phyloP scores from a whole-genome alignment of 2,329 filamentous ascomycete species.

The Dactylonectria estremocensis region DNA sequence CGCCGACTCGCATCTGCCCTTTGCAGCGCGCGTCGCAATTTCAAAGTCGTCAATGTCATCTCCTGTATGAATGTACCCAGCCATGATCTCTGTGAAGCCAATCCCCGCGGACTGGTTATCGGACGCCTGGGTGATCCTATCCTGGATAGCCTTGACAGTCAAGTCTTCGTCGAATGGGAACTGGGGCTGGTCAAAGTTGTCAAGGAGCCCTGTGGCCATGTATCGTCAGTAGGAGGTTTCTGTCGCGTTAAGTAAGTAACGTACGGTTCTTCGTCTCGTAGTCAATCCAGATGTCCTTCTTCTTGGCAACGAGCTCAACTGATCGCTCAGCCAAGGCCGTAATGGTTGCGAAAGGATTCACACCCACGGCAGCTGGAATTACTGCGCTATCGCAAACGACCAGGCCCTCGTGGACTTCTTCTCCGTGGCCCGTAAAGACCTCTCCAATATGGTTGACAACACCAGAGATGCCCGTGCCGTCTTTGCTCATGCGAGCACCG shows the following conservation, averaged over 20 bases:
- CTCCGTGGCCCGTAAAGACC: slow-evolving; percentile 68
- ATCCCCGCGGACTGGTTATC: slow-evolving; percentile 59
- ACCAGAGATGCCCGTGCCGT: slow-evolving; percentile 70
- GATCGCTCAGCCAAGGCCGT: slow-evolving; percentile 77
- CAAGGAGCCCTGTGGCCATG: slow-evolving; percentile 51
- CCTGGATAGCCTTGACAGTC: not conserved
- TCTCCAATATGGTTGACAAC: slow-evolving; percentile 75
- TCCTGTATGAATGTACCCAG: slow-evolving; percentile 68
- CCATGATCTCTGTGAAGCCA: slow-evolving; percentile 77
- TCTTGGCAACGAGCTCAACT: slow-evolving; percentile 57
- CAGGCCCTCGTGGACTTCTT: slow-evolving; percentile 69
- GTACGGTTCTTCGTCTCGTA: slow-evolving; percentile 40
- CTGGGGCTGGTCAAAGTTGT: slow-evolving; percentile 70
- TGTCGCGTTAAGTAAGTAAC: slow-evolving; percentile 31
- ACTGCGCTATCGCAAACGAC: slow-evolving; percentile 74
- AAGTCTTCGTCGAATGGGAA: slow-evolving; percentile 54
- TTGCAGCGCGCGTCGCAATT: slow-evolving; percentile 28
- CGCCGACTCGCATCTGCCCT: slow-evolving; percentile 66
- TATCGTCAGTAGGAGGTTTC: not conserved
- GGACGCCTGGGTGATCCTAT: slow-evolving; percentile 28
- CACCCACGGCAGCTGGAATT: slow-evolving; percentile 74
- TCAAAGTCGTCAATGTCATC: slow-evolving; percentile 29
- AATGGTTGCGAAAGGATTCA: slow-evolving; percentile 80
- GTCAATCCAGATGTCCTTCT: slow-evolving; percentile 31
- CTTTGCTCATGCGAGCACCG: slow-evolving; percentile 74